Percentiles rank a stretch among this genome's conserved stretches.
These are phyloP conservation scores for Podospora pseudoanserina DNA, from an alignment of 495 filamentous ascomycete species.

Conservation along the genomic window DNA sequence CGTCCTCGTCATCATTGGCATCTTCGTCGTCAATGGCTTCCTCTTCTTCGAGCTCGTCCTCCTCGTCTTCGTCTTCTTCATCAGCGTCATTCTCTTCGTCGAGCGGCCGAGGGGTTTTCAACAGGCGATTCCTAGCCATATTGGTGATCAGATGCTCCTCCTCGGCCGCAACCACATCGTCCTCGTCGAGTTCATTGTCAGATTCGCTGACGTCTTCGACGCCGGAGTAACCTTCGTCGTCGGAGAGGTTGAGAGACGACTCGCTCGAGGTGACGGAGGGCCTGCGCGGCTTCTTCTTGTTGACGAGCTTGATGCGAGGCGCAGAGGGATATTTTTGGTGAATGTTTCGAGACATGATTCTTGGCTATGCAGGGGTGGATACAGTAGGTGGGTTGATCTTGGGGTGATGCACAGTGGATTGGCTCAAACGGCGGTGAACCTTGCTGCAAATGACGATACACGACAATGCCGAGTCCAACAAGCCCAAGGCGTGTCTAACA, in stretches of 20 bases:
- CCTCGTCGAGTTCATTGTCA: constrained; percentile 65
- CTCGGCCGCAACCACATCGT: constrained; percentile 67
- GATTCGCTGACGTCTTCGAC: constrained; percentile 76
- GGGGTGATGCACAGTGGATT: constrained; percentile 14
- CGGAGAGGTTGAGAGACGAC: constrained; percentile 51
- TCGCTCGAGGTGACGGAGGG: constrained; percentile 35
- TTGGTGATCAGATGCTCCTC: constrained; percentile 62
- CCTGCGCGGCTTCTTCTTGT: constrained; percentile 25
- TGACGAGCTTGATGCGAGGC: constrained; percentile 30
- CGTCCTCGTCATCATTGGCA: constrained; percentile 37
- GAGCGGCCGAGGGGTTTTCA: constrained; percentile 43
- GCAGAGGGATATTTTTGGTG: constrained; percentile 46
- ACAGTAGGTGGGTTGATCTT: constrained; percentile 1
- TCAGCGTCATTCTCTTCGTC: constrained; percentile 33
- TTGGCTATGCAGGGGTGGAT: constrained; percentile 24
- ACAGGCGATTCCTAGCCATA: constrained; percentile 32
- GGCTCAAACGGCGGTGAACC: constrained; percentile 41
- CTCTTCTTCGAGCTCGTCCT: constrained; percentile 38
- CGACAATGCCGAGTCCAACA: background rate
- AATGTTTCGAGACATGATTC: constrained; percentile 51
- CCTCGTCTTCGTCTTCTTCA: constrained; percentile 33
- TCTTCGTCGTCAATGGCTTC: constrained; percentile 38
- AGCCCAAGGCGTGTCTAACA: background rate
- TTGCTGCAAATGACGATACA: constrained; percentile 10
- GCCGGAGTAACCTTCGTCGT: constrained; percentile 67